These are phyloP conservation scores for Acaromyces ingoldii DNA, from an alignment of 1,284 basidiomycete genomes.

Conservation along the genomic window DNA sequence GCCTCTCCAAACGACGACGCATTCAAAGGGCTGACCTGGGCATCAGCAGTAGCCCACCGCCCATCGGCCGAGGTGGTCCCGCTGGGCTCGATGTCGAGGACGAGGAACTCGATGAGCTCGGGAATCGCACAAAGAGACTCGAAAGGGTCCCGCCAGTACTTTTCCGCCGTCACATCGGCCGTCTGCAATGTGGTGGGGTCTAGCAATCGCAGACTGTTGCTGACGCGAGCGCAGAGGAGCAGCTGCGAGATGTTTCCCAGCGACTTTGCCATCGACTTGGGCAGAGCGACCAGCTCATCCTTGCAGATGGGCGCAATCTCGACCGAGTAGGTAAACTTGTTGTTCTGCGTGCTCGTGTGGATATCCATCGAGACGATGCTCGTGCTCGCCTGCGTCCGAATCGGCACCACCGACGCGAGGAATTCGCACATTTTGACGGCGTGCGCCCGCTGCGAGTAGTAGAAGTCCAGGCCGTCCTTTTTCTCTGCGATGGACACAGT, in stretches of 20 bases:
- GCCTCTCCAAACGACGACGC: constrained; percentile 59
- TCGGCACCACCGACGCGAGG: constrained; percentile 76
- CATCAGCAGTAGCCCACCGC: constrained; percentile 63
- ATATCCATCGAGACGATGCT: constrained; percentile 89
- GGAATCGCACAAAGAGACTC: constrained; percentile 72
- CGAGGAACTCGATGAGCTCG: constrained; percentile 88
- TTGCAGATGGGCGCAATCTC: constrained; percentile 97
- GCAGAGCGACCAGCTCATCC: constrained; percentile 90
- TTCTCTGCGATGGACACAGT: constrained; percentile 89
- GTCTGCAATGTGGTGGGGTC: constrained; percentile 81
- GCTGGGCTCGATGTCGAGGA: constrained; percentile 80
- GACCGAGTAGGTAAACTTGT: constrained; percentile 96
- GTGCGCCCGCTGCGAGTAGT: constrained; percentile 82
- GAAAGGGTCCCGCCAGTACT: constrained; percentile 89
- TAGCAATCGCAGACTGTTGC: constrained; percentile 82
- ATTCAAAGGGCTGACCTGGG: constrained; percentile 81
- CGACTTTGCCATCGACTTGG: constrained; percentile 70
- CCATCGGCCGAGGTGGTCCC: constrained; percentile 15
- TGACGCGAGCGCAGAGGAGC: constrained; percentile 81
- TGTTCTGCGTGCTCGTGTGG: constrained; percentile 86
- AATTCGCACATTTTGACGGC: constrained; percentile 99
- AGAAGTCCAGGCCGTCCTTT: constrained; percentile 92
- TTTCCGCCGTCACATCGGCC: constrained; percentile 71
- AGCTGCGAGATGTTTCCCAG: constrained; percentile 83
- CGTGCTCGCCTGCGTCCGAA: constrained; percentile 82